phyloP scores from a whole-genome alignment of 1,139 yeast genomes.

The Yamadazyma buinensis region DNA sequence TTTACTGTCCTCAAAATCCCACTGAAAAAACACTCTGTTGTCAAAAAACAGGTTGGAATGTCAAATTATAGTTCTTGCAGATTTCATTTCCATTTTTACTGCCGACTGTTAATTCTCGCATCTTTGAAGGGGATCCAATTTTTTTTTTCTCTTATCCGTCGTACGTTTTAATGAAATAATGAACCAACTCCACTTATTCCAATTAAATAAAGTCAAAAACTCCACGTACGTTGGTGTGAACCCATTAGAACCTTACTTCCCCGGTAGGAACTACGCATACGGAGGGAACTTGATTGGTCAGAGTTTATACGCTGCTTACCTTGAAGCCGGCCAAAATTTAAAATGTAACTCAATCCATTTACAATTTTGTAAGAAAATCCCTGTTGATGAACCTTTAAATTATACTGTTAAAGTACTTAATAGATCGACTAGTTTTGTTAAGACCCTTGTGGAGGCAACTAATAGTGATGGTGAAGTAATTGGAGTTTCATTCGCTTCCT shows the following conservation, averaged over 20 bases:
- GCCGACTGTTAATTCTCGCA: no score
- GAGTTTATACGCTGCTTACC: constrained; percentile 33
- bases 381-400: constrained; percentile 23
- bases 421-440: constrained; percentile 33
- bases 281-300: constrained; percentile 43
- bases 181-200: neutral
- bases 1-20: no score
- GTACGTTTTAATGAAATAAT: neutral
- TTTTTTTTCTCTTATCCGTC: no score
- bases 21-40: no score
- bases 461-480: constrained; percentile 27
- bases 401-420: constrained; percentile 30
- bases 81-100: no score
- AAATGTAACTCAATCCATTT: constrained; percentile 38
- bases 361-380: constrained; percentile 38
- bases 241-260: neutral
- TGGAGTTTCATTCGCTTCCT: constrained; percentile 29
- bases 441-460: constrained; percentile 31
- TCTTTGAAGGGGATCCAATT: no score
- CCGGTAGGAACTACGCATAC: constrained; percentile 7
- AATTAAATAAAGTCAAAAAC: neutral
- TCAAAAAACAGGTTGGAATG: no score
- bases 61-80: no score
- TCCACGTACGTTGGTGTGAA: neutral
- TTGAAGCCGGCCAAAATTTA: constrained; percentile 15